phyloP scores from a whole-genome alignment of 2,329 filamentous ascomycete genomes.

The Fulvia fulva region DNA sequence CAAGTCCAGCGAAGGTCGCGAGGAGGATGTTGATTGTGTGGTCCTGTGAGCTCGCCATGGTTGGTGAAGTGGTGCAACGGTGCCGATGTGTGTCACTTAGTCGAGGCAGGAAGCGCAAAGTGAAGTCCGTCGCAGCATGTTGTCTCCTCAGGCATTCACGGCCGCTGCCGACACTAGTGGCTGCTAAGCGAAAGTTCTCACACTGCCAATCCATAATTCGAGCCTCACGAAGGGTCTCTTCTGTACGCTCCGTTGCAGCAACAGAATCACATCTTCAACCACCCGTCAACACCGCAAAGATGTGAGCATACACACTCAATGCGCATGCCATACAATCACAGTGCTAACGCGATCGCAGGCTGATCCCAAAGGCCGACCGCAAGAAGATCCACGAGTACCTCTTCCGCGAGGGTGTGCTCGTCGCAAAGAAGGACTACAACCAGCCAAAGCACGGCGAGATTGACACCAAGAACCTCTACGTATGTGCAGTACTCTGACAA shows the following conservation, averaged over 20 bases:
- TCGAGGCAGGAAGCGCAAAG: not conserved
- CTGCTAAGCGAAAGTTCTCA: not conserved
- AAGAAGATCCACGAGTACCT: conserved; percentile 99
- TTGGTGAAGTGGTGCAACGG: not conserved
- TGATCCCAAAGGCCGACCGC: conserved; percentile 99
- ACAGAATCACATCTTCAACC: conserved; percentile 6
- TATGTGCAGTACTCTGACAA: conserved; percentile 35
- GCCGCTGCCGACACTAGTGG: not conserved
- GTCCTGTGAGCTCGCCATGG: conserved; percentile 6
- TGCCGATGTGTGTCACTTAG: not conserved
- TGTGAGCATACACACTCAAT: conserved; percentile 27
- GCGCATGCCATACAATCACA: not conserved
- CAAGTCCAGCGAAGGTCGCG: conserved; percentile 76
- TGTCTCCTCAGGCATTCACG: not conserved
- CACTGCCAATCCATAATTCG: not conserved
- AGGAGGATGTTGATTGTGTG: conserved; percentile 72
- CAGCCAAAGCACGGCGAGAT: conserved; percentile 96
- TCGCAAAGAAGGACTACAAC: conserved; percentile 99
- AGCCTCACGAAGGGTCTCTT: not conserved
- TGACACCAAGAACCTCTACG: conserved; percentile 99
- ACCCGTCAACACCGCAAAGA: conserved; percentile 40
- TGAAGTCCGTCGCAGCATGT: not conserved
- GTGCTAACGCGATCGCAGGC: conserved; percentile 52
- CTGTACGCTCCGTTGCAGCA: conserved; percentile 2
- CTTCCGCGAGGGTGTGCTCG: conserved; percentile 80